Percentiles rank a stretch among this genome's conserved stretches.
These are phyloP conservation scores for Kazachstania africana DNA, from an alignment of 805 yeast species.

Conservation along the genomic window DNA sequence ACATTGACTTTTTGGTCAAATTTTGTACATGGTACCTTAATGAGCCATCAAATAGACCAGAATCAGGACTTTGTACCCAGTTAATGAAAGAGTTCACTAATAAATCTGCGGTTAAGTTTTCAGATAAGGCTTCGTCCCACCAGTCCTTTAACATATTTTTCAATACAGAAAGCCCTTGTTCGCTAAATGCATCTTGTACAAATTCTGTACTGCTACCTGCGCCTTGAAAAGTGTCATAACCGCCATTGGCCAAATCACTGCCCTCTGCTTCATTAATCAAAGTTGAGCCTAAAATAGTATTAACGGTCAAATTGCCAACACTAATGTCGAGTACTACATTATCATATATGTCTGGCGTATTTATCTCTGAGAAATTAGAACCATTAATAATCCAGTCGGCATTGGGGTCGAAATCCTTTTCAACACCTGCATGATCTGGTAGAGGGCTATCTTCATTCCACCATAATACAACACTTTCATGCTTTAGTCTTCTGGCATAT, in stretches of 20 bases:
- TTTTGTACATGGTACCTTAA: constrained; percentile 82
- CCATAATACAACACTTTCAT: constrained; percentile 71
- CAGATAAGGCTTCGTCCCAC: constrained; percentile 84
- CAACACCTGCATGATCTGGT: constrained; percentile 79
- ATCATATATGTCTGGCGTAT: constrained; percentile 67
- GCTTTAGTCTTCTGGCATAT: constrained; percentile 65
- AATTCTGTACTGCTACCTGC: constrained; percentile 28
- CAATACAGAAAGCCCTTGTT: constrained; percentile 58
- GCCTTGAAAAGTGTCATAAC: too few species aligned
- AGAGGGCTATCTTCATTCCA: constrained; percentile 68
- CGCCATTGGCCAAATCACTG: constrained; percentile 38
- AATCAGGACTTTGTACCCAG: constrained; percentile 75
- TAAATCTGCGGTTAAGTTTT: constrained; percentile 63
- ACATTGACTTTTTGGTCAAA: constrained; percentile 66
- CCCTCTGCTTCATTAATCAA: constrained; percentile 84
- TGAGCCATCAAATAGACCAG: constrained; percentile 64
- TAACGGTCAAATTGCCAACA: constrained; percentile 68
- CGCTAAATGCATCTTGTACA: constrained; percentile 75
- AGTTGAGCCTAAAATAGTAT: constrained; percentile 77
- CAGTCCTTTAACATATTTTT: constrained; percentile 69
- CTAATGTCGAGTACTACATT: constrained; percentile 70
- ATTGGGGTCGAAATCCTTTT: constrained; percentile 45
- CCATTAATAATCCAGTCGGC: constrained; percentile 34
- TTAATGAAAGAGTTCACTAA: constrained; percentile 69
- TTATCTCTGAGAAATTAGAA: constrained; percentile 58